Percentiles rank a stretch among this genome's conserved stretches.
phyloP scores from a whole-genome alignment of 352 stramenopile species.

The Pythium folliculosum region DNA sequence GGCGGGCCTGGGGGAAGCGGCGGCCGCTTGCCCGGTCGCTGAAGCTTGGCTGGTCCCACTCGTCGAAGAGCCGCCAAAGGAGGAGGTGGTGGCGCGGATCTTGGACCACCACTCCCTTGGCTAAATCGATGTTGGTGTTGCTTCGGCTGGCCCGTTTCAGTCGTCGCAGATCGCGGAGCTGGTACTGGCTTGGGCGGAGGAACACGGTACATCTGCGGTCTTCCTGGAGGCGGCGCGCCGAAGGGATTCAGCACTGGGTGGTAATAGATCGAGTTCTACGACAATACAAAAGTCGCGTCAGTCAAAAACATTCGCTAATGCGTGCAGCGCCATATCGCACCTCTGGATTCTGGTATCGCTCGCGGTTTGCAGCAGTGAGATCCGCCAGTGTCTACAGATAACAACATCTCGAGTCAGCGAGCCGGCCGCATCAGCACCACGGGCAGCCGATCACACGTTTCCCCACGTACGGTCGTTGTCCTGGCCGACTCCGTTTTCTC shows the following conservation, averaged over 20 bases:
- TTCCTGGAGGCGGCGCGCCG: conserved; percentile 61
- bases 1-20: conserved; percentile 54
- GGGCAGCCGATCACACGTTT: neutral
- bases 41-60: neutral
- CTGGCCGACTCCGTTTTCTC: conserved; percentile 34
- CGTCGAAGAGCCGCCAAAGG: conserved; percentile 17
- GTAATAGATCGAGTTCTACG: conserved; percentile 80
- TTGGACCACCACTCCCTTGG: neutral
- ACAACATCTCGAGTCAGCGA: neutral
- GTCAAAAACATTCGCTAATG: neutral
- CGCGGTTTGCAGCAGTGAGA: conserved; percentile 52
- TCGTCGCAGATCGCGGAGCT: neutral
- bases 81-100: neutral
- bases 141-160: neutral
- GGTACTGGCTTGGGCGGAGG: conserved; percentile 28
- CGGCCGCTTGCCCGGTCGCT: conserved; percentile 63
- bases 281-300: neutral
- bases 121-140: neutral
- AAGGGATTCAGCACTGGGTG: conserved; percentile 81
- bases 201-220: conserved; percentile 60
- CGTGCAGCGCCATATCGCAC: conserved; percentile 18
- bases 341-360: conserved; percentile 74
- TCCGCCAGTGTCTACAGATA: conserved; percentile 50
- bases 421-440: conserved; percentile 1
- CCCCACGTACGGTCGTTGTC: conserved; percentile 32